phyloP scores from a whole-genome alignment of 768 basidiomycete species.

The Zangia roseola region DNA sequence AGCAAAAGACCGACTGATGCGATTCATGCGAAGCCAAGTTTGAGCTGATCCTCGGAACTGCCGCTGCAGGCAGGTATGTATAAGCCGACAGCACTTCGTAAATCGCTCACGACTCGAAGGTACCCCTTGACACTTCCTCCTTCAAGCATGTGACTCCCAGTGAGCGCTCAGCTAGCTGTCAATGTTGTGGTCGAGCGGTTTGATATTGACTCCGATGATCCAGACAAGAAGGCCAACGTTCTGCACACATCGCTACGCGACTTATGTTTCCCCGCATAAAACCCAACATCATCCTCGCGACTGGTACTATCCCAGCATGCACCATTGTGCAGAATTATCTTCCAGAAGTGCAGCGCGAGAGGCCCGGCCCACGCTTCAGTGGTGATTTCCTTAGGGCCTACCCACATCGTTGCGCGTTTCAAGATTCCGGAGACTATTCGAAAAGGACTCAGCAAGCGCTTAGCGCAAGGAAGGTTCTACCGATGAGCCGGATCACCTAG shows the following conservation, averaged over 20 bases:
- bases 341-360: constrained; percentile 1
- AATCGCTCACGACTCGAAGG: too few relatives aligned
- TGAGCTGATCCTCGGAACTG: too few relatives aligned
- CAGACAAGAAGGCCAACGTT: constrained; percentile 1
- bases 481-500: background rate
- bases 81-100: too few relatives aligned
- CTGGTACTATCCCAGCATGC: constrained; percentile 19
- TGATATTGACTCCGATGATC: constrained; percentile 11
- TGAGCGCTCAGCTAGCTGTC: too few relatives aligned
- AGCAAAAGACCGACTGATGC: too few relatives aligned
- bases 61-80: too few relatives aligned
- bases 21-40: too few relatives aligned
- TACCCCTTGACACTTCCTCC: too few relatives aligned
- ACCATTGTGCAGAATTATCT: constrained; percentile 19
- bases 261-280: constrained; percentile 9
- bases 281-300: constrained; percentile 22
- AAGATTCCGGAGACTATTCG: background rate
- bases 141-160: too few relatives aligned
- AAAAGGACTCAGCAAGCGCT: too few relatives aligned
- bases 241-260: constrained; percentile 17
- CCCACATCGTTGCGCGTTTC: constrained; percentile 7
- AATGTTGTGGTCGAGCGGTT: constrained; percentile 11
- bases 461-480: too few relatives aligned
- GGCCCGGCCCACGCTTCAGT: constrained; percentile 15
- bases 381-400: constrained; percentile 20